Base-by-base conservation (phyloP, 176 grass and related monocot genomes). In the Musa schizocarpa region DNA sequence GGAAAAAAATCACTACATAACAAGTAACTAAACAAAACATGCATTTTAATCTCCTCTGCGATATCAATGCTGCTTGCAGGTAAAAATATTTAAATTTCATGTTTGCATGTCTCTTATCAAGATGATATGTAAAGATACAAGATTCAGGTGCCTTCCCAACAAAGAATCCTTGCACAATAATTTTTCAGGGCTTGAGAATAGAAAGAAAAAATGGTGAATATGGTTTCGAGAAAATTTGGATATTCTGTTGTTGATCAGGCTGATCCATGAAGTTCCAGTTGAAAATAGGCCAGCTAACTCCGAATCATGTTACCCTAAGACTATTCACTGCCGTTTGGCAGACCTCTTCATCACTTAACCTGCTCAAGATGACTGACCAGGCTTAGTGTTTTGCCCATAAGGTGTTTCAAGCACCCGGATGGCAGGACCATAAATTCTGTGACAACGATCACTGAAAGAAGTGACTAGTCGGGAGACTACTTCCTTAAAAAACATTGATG, bases 401-500 rank as follows among this genome's bases (percentile, higher is more conserved):
- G 86, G 74, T 68, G 79, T 85, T 77, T 99, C 86, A 49, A 89
- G 76, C 63, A 99, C 86, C 52, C 74, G 86, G 27, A 87, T 77
- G 1, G 84, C 52, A 54, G 94, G 95, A 67, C 95, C 95, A 72
- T 94, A 99, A 79, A 99, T 99, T 99, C 84, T 89, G 83, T 53
- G 64, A 76, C 95, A 99, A 24, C 95, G 84, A 53, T 99, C 86
- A 56, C 72, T 85, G 22, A 99, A 78, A 56, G 95, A 99, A 9
- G 82, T n/a, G 19, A 93, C 90, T n/a, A 94, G 76, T 26, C 74
- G 85, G 50, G 95, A 91, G 68, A 89, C 95, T 64, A 99, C 95
- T 77, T 99, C 95, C 77, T 87, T 89, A 79, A 99, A 99, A 68
- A 99, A 99, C 95, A 99, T 94, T 16, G 90, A 91, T 55, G 90